phyloP scores from a whole-genome alignment of 257 asterid genomes.

The Scutellaria baicalensis region DNA sequence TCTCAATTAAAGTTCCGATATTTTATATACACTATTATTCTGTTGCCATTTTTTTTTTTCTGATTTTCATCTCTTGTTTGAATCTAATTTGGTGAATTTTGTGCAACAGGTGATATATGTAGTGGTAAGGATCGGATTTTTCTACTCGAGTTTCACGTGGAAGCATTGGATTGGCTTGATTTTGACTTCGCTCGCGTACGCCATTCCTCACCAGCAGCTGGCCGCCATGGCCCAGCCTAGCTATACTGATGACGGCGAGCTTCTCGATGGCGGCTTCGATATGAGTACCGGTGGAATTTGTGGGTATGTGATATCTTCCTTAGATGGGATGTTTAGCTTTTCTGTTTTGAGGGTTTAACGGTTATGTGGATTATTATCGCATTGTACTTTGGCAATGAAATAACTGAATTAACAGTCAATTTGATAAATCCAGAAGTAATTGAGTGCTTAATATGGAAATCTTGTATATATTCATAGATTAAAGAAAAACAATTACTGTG shows the following conservation, averaged over 20 bases:
- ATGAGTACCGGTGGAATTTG: slow-evolving; percentile 92
- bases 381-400: not conserved
- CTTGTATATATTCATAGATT: not conserved
- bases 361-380: not conserved
- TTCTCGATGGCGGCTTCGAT: slow-evolving; percentile 91
- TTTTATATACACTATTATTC: not conserved
- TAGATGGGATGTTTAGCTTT: not conserved
- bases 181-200: slow-evolving; percentile 72
- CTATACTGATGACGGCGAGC: slow-evolving; percentile 62
- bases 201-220: slow-evolving; percentile 78
- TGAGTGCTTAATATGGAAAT: not conserved
- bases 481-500: not conserved
- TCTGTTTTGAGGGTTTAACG: not conserved
- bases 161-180: slow-evolving; percentile 61
- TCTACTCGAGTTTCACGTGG: slow-evolving; percentile 84
- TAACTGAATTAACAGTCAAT: not conserved
- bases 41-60: not conserved
- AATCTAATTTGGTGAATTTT: not conserved
- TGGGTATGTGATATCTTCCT: slow-evolving; percentile 44
- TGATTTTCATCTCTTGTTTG: slow-evolving; percentile 7
- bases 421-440: not conserved
- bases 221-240: slow-evolving; percentile 70
- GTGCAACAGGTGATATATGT: slow-evolving; percentile 52
- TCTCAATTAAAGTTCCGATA: not conserved
- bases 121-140: slow-evolving; percentile 61